Conservation (phyloP, 768 basidiomycete species). For the Rhizopogon rudus region DNA sequence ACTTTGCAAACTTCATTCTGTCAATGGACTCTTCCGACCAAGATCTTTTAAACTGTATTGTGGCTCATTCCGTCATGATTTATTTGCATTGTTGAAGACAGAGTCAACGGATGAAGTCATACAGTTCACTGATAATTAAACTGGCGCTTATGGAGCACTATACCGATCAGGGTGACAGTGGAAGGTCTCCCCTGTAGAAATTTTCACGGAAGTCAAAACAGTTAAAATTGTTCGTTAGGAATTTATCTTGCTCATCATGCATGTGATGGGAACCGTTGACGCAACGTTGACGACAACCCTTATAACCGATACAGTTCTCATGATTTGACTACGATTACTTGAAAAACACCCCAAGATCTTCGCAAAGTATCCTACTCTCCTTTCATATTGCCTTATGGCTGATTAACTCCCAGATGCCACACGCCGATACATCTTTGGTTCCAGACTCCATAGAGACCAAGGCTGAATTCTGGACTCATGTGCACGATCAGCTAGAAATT, state of each 20-base stretch:
- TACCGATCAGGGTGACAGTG: no score
- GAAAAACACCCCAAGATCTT: not conserved
- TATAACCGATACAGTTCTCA: not conserved
- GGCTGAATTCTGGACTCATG: constrained; percentile 74
- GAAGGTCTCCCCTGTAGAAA: no score
- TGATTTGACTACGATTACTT: not conserved
- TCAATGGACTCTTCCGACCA: not conserved
- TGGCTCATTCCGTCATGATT: not conserved
- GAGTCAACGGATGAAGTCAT: not conserved
- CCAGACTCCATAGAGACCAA: constrained; percentile 71
- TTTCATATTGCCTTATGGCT: not conserved
- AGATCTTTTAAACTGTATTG: not conserved
- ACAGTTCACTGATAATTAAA: not conserved
- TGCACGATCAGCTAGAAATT: constrained; percentile 54
- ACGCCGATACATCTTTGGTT: constrained; percentile 75
- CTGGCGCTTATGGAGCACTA: not conserved
- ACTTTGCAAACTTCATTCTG: not conserved
- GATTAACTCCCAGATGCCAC: constrained; percentile 49
- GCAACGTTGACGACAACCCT: not conserved
- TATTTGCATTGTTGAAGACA: not conserved
- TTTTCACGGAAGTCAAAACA: not conserved
- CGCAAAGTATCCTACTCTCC: not conserved
- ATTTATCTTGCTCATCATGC: not conserved
- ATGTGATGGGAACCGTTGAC: not conserved
- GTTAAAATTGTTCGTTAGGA: not conserved